phyloP scores from a whole-genome alignment of 2,329 filamentous ascomycete species.

The Sclerotinia nivalis region DNA sequence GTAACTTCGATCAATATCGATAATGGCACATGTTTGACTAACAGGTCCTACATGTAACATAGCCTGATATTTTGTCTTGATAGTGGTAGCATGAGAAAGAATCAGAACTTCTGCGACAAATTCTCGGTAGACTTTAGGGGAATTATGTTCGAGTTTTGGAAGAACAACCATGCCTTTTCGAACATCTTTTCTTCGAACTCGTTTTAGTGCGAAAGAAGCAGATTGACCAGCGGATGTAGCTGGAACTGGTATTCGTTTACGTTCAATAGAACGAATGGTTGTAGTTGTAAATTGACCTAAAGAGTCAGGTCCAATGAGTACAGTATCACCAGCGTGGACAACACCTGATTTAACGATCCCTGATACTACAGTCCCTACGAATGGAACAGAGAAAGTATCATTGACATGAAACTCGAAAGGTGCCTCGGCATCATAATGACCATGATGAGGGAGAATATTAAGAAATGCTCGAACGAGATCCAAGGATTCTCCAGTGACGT shows the following conservation, averaged over 20 bases:
- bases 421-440: slow-evolving; percentile 83
- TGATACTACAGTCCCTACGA: slow-evolving; percentile 93
- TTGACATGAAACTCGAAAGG: slow-evolving; percentile 96
- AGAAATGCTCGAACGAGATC: slow-evolving; percentile 90
- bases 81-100: slow-evolving; percentile 92
- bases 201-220: slow-evolving; percentile 86
- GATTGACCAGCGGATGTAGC: slow-evolving; percentile 89
- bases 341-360: slow-evolving; percentile 88
- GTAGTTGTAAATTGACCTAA: slow-evolving; percentile 88
- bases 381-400: slow-evolving; percentile 96
- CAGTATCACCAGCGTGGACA: slow-evolving; percentile 84
- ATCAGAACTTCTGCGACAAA: slow-evolving; percentile 91
- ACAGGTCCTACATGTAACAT: slow-evolving; percentile 97
- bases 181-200: slow-evolving; percentile 86
- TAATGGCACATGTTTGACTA: slow-evolving; percentile 93
- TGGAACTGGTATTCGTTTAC: slow-evolving; percentile 86
- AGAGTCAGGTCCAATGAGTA: slow-evolving; percentile 87
- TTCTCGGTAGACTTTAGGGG: slow-evolving; percentile 70
- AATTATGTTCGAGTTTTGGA: slow-evolving; percentile 73
- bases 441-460: slow-evolving; percentile 92
- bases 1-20: slow-evolving; percentile 94
- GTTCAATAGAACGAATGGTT: slow-evolving; percentile 86
- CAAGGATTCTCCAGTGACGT: slow-evolving; percentile 89
- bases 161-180: slow-evolving; percentile 98
- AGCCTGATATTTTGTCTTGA: slow-evolving; percentile 94